Percentiles rank a stretch among this genome's conserved stretches.
Conservation (phyloP, 2,329 filamentous ascomycete genomes). For the Macrophomina pseudophaseolina region DNA sequence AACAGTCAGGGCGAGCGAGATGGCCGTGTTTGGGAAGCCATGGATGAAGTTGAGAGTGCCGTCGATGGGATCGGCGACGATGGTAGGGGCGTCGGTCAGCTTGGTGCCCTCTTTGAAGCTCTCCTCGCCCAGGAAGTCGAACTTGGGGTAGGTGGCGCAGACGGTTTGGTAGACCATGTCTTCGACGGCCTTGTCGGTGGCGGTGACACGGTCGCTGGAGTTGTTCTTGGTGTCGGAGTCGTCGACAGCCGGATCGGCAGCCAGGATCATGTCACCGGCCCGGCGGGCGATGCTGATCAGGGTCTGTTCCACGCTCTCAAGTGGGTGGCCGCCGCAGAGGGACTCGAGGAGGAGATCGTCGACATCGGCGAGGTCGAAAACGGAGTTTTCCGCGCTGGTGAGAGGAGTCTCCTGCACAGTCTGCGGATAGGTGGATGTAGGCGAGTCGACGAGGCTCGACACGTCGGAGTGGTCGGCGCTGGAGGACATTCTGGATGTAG, state of each 20-base stretch:
- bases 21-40: constrained; percentile 43
- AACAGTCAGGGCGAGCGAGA: constrained; percentile 40
- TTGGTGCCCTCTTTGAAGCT: constrained; percentile 39
- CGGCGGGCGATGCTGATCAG: constrained; percentile 33
- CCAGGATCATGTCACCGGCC: constrained; percentile 41
- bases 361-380: constrained; percentile 7
- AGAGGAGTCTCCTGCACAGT: constrained; percentile 1
- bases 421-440: neutral
- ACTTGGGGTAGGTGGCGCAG: constrained; percentile 51
- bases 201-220: constrained; percentile 59
- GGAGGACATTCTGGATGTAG: constrained; percentile 1
- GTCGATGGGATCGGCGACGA: constrained; percentile 47
- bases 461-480: constrained; percentile 13
- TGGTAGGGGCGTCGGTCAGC: constrained; percentile 39
- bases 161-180: constrained; percentile 54
- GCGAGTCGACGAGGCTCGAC: constrained; percentile 7
- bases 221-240: constrained; percentile 43
- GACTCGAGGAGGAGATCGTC: constrained; percentile 16
- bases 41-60: constrained; percentile 48
- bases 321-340: neutral
- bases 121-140: constrained; percentile 48
- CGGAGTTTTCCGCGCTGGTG: constrained; percentile 10
- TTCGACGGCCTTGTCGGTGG: constrained; percentile 61
- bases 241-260: constrained; percentile 36
- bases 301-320: constrained; percentile 1